Percentiles rank a stretch among this genome's conserved stretches.
These are phyloP conservation scores for Nemania sp. DNA, from an alignment of 2,329 filamentous ascomycete genomes.

Conservation along the genomic window DNA sequence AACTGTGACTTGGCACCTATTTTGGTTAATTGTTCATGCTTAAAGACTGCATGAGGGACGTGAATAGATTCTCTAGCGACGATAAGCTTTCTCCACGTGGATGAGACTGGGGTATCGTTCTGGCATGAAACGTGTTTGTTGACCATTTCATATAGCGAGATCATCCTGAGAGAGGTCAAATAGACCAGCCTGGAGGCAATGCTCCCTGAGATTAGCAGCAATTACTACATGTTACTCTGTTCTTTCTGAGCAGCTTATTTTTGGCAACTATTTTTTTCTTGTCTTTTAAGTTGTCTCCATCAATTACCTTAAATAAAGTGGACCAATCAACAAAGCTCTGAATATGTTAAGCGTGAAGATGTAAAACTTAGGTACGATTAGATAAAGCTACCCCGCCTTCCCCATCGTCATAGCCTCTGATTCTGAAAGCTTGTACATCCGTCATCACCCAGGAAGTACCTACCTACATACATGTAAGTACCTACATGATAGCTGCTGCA, in stretches of 20 bases:
- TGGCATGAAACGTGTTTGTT: background rate
- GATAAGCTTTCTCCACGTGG: too few species aligned
- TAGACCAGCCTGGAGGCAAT: background rate
- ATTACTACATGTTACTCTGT: too few species aligned
- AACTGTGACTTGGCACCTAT: background rate
- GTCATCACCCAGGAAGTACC: background rate
- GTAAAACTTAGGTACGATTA: constrained; percentile 30
- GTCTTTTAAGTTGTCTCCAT: too few species aligned
- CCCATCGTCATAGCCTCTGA: background rate
- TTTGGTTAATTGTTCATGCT: too few species aligned
- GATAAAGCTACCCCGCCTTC: constrained; percentile 41
- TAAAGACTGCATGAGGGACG: background rate
- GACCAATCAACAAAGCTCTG: background rate
- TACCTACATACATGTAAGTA: background rate
- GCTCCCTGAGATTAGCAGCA: too few species aligned
- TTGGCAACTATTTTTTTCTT: too few species aligned
- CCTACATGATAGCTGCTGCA: too few species aligned
- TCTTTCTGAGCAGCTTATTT: too few species aligned
- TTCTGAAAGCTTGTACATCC: background rate
- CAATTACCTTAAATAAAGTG: background rate
- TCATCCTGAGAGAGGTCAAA: background rate
- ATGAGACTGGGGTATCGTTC: background rate
- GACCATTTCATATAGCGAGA: background rate
- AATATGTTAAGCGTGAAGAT: too few species aligned
- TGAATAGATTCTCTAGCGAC: background rate